Percentiles rank a stretch among this genome's conserved stretches.
phyloP scores from a whole-genome alignment of 768 basidiomycete genomes.

The Phanerochaete carnosa region DNA sequence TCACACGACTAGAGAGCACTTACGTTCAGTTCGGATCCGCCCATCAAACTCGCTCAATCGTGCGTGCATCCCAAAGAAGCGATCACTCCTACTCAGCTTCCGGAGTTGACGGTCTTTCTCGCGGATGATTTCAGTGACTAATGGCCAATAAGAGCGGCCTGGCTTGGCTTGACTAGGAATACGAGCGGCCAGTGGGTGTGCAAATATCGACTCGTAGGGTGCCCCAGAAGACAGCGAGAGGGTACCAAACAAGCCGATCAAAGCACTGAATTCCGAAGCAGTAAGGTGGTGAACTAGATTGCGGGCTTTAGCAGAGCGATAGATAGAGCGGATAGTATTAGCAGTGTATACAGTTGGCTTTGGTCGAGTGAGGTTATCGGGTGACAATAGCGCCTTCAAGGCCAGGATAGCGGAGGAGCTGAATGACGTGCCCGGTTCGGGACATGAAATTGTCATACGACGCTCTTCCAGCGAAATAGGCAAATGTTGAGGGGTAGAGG shows the following conservation, averaged over 20 bases:
- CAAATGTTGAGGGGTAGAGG: too few relatives aligned
- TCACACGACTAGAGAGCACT: not conserved
- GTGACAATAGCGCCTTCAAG: conserved; percentile 4
- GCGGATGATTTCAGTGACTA: conserved; percentile 41
- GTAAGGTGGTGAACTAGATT: conserved; percentile 33
- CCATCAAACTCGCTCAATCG: conserved; percentile 26
- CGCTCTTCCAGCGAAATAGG: not conserved
- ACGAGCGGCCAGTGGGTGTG: conserved; percentile 28
- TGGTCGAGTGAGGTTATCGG: not conserved
- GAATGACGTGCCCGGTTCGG: not conserved
- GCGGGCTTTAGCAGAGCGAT: conserved; percentile 29
- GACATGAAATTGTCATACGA: not conserved
- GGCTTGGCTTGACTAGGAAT: conserved; percentile 17
- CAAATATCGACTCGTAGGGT: conserved; percentile 23
- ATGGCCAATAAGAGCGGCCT: conserved; percentile 42
- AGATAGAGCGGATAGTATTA: conserved; percentile 37
- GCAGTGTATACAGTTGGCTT: conserved; percentile 24
- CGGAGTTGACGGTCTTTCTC: conserved; percentile 40
- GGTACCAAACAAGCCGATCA: conserved; percentile 50
- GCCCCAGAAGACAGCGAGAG: conserved; percentile 35
- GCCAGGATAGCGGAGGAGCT: conserved; percentile 7
- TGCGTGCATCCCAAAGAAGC: conserved; percentile 61
- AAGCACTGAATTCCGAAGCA: conserved; percentile 33
- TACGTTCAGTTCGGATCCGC: not conserved
- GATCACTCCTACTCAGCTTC: conserved; percentile 38